Base-by-base conservation (phyloP, 2,329 filamentous ascomycete genomes). In the Trichoderma citrinoviride region DNA sequence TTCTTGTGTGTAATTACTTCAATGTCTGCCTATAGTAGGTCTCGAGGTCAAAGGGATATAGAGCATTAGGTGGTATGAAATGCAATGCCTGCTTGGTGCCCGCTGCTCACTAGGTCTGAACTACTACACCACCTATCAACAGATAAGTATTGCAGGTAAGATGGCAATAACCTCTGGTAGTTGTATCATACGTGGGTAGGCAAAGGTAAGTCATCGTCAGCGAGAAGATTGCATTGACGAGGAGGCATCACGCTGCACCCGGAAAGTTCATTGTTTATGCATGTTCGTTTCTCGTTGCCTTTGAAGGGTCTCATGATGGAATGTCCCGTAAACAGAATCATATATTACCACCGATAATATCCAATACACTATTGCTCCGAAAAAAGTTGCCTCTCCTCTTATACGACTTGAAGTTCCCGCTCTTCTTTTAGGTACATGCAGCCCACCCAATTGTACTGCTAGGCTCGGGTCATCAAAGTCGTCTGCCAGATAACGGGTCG, bases 401-500 rank as follows among this genome's bases (percentile, higher is more conserved):
- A 8, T 33, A 33, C 33, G 14, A 37, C 12, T 37, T 3, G 33
- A 37, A 37, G 33, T 5, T 3, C 17, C 29, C 27, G 17, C 25
- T n/a, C 15, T 29, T 50, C 23, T 50, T 50, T 21, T 14, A 37
- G n/a, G n/a, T n/a, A n/a, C n/a, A n/a, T n/a, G n/a, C n/a, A n/a
- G 33, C 33, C 33, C 49, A n/a, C 49, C 49, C 29, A 27, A 33
- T 52, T 43, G n/a, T 14, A 52, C 49, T 49, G 46, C 46, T 23
- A 23, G 14, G 23, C 25, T 49, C 21, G 46, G 49, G 27, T 23
- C 25, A n/a, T 21, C 27, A 46, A 29, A 19, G 14, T 43, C 23
- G 8, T 40, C 43, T 58, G 37, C 41, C n/a, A 46, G 56, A 61
- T 61, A 52, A 61, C 57, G 46, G 47, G 50, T 15, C 43, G 57